phyloP scores from a whole-genome alignment of 202 grass and related monocot genomes.

The Carex arenaria region DNA sequence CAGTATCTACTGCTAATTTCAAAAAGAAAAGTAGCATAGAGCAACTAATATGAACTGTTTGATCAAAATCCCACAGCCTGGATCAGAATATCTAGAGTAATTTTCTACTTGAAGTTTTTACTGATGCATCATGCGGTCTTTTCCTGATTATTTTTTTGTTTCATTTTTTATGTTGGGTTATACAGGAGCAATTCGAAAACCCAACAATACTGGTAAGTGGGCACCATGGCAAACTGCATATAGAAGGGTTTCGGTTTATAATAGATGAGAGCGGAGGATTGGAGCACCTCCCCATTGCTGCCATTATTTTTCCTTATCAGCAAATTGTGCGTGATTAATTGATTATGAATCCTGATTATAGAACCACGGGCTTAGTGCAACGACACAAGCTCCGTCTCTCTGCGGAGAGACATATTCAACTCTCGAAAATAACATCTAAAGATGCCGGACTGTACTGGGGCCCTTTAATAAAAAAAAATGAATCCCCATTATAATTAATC shows the following conservation, averaged over 20 bases:
- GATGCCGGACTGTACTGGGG: too few species aligned
- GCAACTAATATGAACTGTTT: not conserved
- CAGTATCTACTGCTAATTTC: too few species aligned
- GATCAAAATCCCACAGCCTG: not conserved
- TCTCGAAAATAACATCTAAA: too few species aligned
- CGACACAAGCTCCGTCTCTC: too few species aligned
- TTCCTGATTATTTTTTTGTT: not conserved
- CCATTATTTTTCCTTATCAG: conserved; percentile 68
- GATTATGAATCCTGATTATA: conserved; percentile 7
- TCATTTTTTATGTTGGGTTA: conserved; percentile 1
- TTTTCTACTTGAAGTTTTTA: not conserved
- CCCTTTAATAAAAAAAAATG: too few species aligned
- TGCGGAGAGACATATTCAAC: too few species aligned
- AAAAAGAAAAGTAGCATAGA: not conserved
- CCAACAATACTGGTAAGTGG: conserved; percentile 60
- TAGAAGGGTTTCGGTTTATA: conserved; percentile 60
- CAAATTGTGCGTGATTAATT: conserved; percentile 28
- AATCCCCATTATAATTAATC: not conserved
- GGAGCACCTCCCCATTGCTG: conserved; percentile 50
- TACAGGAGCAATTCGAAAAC: conserved; percentile 59
- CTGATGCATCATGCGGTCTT: not conserved
- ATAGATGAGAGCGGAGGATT: conserved; percentile 76
- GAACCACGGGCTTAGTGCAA: too few species aligned
- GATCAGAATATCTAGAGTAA: not conserved
- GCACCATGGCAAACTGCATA: conserved; percentile 71